Percentiles rank a stretch among this genome's conserved stretches.
These are phyloP conservation scores for Kodamaea plutei DNA, from an alignment of 1,139 yeast genomes.

Conservation along the genomic window DNA sequence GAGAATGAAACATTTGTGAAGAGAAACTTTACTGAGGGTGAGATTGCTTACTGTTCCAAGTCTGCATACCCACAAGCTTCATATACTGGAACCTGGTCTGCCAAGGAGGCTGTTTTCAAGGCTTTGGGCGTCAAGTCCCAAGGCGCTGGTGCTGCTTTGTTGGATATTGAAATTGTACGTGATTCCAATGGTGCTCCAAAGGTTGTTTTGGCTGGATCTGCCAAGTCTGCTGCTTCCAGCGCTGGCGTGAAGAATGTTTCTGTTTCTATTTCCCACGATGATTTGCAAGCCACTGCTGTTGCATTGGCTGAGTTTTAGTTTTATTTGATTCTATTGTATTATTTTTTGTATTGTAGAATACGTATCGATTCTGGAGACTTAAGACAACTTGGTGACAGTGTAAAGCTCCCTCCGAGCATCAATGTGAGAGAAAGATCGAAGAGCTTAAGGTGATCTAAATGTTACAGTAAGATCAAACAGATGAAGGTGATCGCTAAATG, in stretches of 20 bases:
- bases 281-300: constrained; percentile 95
- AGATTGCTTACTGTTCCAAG: constrained; percentile 69
- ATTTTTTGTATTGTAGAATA: too few species aligned
- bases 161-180: constrained; percentile 83
- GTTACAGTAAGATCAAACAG: too few species aligned
- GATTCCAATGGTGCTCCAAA: constrained; percentile 77
- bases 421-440: too few species aligned
- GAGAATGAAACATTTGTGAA: constrained; percentile 85
- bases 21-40: constrained; percentile 83
- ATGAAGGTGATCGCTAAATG: too few species aligned
- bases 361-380: too few species aligned
- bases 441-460: too few species aligned
- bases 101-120: constrained; percentile 98
- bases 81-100: constrained; percentile 98
- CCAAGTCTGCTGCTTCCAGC: constrained; percentile 64
- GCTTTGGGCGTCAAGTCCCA: constrained; percentile 83
- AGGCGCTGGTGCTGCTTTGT: constrained; percentile 94
- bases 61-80: constrained; percentile 84
- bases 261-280: constrained; percentile 94
- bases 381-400: too few species aligned
- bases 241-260: constrained; percentile 70
- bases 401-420: too few species aligned
- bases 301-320: constrained; percentile 72
- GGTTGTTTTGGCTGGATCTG: constrained; percentile 73
- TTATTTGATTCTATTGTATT: neutral